phyloP scores from a whole-genome alignment of 75 land plant species.

The Adiantum capillusveneris region DNA sequence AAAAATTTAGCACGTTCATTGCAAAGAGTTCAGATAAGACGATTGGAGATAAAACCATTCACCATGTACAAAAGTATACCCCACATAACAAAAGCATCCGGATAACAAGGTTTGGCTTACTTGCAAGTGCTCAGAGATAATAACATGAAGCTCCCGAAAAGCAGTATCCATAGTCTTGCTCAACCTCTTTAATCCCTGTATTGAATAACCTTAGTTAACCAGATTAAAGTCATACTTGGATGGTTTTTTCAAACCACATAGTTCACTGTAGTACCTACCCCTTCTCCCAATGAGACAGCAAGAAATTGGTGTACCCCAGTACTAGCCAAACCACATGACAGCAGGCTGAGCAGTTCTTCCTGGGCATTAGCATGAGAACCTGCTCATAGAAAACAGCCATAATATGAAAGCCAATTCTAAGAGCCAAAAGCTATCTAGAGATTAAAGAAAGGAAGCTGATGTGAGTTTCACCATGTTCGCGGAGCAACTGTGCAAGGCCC shows the following conservation, averaged over 20 bases:
- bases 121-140: slow-evolving; percentile 79
- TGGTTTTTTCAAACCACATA: too few species aligned
- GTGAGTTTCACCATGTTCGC: slow-evolving; percentile 53
- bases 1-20: too few species aligned
- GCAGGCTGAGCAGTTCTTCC: slow-evolving; percentile 78
- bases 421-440: too few species aligned
- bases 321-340: slow-evolving; percentile 87
- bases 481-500: slow-evolving; percentile 58
- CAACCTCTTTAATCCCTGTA: slow-evolving; percentile 79
- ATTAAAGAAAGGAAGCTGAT: too few species aligned
- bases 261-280: slow-evolving; percentile 33
- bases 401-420: neutral
- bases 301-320: slow-evolving; percentile 85
- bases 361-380: slow-evolving; percentile 46
- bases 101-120: slow-evolving; percentile 19
- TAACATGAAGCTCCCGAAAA: slow-evolving; percentile 68
- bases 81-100: too few species aligned
- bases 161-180: slow-evolving; percentile 62
- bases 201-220: neutral
- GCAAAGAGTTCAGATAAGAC: too few species aligned
- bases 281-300: slow-evolving; percentile 85
- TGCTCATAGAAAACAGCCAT: slow-evolving; percentile 8
- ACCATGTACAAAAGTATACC: too few species aligned
- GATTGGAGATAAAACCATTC: too few species aligned
- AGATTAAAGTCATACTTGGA: too few species aligned